A percentile compares a stretch with the other conserved stretches of the same genome.
Evolutionary conservation across 495 filamentous ascomycete species (phyloP).

Genomic region (Penicillium bialowiezense): DNA sequence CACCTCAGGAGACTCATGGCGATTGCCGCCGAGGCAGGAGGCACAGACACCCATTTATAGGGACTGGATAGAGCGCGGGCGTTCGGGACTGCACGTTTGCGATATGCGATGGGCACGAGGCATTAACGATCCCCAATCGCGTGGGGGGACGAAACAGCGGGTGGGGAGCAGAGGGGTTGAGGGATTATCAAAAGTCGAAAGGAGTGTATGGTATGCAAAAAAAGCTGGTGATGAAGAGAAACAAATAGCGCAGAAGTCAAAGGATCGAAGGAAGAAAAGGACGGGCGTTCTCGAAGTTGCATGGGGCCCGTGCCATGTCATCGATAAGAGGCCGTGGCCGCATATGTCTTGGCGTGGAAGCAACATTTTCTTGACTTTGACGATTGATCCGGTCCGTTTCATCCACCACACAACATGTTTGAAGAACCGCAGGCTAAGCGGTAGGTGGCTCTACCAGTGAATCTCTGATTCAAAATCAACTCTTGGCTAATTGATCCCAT

Average conservation of each 20-base stretch:
- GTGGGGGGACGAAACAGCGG: neutral
- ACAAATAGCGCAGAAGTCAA: slow-evolving; percentile 8
- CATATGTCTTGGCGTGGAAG: slow-evolving; percentile 14
- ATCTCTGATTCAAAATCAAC: neutral
- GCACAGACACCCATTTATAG: slow-evolving; percentile 50
- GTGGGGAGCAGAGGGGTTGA: neutral
- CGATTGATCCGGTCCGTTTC: neutral
- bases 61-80: slow-evolving; percentile 7
- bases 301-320: slow-evolving; percentile 30
- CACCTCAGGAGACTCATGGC: slow-evolving; percentile 46
- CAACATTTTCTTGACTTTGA: slow-evolving; percentile 9
- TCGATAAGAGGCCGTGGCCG: slow-evolving; percentile 30
- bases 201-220: slow-evolving; percentile 17
- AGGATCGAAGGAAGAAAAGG: slow-evolving; percentile 5
- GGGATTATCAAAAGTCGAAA: slow-evolving; percentile 6
- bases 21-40: slow-evolving; percentile 48
- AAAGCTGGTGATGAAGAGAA: slow-evolving; percentile 5
- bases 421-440: slow-evolving; percentile 41
- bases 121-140: slow-evolving; percentile 22
- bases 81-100: slow-evolving; percentile 4
- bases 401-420: slow-evolving; percentile 32
- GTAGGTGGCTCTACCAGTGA: slow-evolving; percentile 17
- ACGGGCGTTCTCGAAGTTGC: slow-evolving; percentile 8
- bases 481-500: slow-evolving; percentile 6
- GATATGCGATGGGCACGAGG: slow-evolving; percentile 26